These are phyloP conservation scores for Melampsora larici-populina DNA, from an alignment of 1,284 basidiomycete species.

Conservation along the genomic window DNA sequence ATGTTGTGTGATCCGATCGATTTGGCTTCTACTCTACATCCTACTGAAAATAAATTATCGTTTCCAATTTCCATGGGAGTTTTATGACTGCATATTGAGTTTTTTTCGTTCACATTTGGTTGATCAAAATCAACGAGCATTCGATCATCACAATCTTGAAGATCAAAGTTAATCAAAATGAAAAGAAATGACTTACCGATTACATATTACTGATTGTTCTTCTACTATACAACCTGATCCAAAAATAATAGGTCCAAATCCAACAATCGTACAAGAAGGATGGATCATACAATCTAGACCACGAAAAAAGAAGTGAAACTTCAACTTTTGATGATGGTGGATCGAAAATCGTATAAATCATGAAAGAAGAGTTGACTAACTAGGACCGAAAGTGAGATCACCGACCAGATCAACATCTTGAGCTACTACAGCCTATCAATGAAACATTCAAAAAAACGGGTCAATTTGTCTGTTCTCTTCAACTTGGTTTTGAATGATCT, in stretches of 20 bases:
- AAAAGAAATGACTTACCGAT: conserved; percentile 15
- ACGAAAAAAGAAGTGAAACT: neutral
- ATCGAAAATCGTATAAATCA: neutral
- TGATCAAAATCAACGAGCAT: no score
- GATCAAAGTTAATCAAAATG: neutral
- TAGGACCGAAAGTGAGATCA: conserved; percentile 34
- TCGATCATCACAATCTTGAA: no score
- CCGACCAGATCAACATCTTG: conserved; percentile 39
- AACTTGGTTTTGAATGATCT: neutral
- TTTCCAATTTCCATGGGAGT: conserved; percentile 26
- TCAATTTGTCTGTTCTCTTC: neutral
- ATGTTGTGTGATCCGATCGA: conserved; percentile 28
- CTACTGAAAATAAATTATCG: conserved; percentile 39
- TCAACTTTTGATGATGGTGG: neutral
- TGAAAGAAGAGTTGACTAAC: neutral
- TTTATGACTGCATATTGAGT: neutral
- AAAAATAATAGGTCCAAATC: conserved; percentile 37
- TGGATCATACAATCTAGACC: conserved; percentile 33
- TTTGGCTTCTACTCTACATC: conserved; percentile 33
- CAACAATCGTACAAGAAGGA: conserved; percentile 35
- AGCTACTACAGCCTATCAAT: conserved; percentile 18
- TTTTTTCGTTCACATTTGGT: no score
- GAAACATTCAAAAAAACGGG: neutral
- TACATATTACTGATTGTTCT: conserved; percentile 36
- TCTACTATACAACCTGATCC: conserved; percentile 41